Evolutionary conservation across 148 eudicot genomes (phyloP), one percentile per base, ranked within the genome.

Genomic region (Pouteria glomerata): DNA sequence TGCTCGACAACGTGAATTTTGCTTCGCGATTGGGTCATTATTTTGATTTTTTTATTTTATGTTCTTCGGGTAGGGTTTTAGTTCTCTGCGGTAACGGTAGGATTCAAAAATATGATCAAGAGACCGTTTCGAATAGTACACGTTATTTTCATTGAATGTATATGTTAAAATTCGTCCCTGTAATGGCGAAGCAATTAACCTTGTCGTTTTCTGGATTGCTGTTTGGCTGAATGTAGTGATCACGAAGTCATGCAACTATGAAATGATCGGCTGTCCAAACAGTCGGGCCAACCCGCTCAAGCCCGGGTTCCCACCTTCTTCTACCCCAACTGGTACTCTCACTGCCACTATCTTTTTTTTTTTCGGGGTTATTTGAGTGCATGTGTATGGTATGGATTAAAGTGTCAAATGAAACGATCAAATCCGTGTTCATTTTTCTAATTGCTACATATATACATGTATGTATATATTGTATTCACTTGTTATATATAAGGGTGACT

Each of bases 231-330:
- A 42, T 66, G 56, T 34, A 74, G 78, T 47, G 66, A 21, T 30
- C 45, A 74, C 67, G 77, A 72, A 74, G 53, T 57, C 72, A 37
- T n/a, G n/a, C n/a, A n/a, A n/a, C n/a, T n/a, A n/a, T n/a, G 29
- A 57, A 18, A 26, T 48, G 14, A 72, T 39, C 45, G 56, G 27
- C 21, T 45, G 26, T 58, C 58, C 72, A 18, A 67, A 19, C 48
- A 24, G 19, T 58, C 21, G 33, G 24, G 48, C 39, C 11, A 14
- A 12, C 13, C 57, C 63, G 34, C 44, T 29, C 12, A 44, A 63
- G 14, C 26, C 53, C n/a, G 21, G 10, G 21, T 45, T 66, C 41
- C 77, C 53, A 31, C 19, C n/a, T n/a, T n/a, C 65, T 21, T 56
- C 27, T 47, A 67, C 67, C 31, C 24, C 72, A 30, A 51, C 31